Evolutionary conservation across 2,329 filamentous ascomycete genomes (phyloP).

Genomic region (Monosporascus sp.): DNA sequence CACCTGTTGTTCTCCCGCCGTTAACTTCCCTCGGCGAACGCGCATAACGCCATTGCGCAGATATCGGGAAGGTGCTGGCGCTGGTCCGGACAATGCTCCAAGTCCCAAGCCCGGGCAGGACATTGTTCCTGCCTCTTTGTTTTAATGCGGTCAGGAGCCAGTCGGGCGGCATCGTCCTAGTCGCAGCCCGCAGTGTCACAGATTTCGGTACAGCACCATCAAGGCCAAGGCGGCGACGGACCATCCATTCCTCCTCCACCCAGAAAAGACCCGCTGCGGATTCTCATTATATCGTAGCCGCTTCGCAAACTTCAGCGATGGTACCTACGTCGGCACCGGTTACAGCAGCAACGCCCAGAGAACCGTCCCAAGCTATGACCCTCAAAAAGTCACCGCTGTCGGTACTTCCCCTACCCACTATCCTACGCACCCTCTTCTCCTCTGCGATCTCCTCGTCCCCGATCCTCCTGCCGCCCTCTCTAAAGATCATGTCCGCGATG

Average conservation of each 20-base stretch:
- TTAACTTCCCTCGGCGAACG: too few relatives aligned
- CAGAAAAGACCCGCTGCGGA: constrained; percentile 13
- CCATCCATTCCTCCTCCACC: constrained; percentile 22
- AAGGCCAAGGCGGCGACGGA: constrained; percentile 11
- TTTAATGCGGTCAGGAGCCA: constrained; percentile 12
- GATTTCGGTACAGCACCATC: constrained; percentile 9
- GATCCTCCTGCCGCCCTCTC: constrained; percentile 63
- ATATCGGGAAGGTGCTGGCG: background rate
- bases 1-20: too few relatives aligned
- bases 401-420: constrained; percentile 59
- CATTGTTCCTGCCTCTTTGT: constrained; percentile 15
- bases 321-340: constrained; percentile 11
- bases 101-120: constrained; percentile 15
- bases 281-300: constrained; percentile 11
- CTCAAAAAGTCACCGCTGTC: constrained; percentile 45
- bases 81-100: constrained; percentile 18
- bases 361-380: background rate
- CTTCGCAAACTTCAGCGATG: constrained; percentile 8
- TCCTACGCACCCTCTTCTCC: constrained; percentile 65
- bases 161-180: constrained; percentile 14
- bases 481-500: constrained; percentile 62
- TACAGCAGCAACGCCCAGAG: background rate
- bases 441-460: constrained; percentile 66
- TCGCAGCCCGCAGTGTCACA: constrained; percentile 11
- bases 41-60: too few relatives aligned